Conservation (phyloP, 352 stramenopile species). For the Thalassiosira ordinaria region DNA sequence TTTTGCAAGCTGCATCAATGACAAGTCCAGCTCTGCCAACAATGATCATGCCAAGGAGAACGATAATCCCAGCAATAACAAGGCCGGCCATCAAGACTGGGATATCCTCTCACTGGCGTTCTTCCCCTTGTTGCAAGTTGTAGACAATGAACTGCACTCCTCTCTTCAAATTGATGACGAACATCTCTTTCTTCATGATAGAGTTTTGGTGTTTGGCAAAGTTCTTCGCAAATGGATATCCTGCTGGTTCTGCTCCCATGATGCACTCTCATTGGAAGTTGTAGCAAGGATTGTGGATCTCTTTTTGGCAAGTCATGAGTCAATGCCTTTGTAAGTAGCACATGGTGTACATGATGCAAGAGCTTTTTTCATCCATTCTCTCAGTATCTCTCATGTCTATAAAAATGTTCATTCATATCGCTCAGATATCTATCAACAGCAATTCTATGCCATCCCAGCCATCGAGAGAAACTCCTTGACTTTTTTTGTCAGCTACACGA, state of each 20-base stretch:
- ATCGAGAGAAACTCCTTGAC: constrained; percentile 16
- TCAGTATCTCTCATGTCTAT: too few species aligned
- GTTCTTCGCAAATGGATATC: constrained; percentile 41
- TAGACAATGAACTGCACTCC: constrained; percentile 37
- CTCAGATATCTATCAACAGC: constrained; percentile 36
- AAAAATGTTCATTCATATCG: too few species aligned
- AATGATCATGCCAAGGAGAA: background rate
- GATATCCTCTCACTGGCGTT: constrained; percentile 29
- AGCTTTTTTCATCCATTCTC: too few species aligned
- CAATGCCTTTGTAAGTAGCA: constrained; percentile 50
- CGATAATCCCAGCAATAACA: background rate
- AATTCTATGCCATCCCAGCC: constrained; percentile 31
- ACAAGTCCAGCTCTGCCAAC: background rate
- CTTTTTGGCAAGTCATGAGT: constrained; percentile 45
- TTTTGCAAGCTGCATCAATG: constrained; percentile 13
- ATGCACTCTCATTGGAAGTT: constrained; percentile 25
- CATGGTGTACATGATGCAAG: too few species aligned
- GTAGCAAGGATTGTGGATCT: constrained; percentile 38
- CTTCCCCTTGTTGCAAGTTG: constrained; percentile 30
- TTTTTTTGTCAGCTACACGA: background rate
- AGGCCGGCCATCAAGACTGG: background rate
- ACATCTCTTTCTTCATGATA: background rate
- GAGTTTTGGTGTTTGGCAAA: constrained; percentile 17
- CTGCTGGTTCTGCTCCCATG: constrained; percentile 37
- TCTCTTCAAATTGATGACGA: background rate